A percentile compares a stretch with the other conserved stretches of the same genome.
These are phyloP conservation scores for Acephala macrosclerotiorum DNA, from an alignment of 2,329 filamentous ascomycete genomes.

Conservation along the genomic window DNA sequence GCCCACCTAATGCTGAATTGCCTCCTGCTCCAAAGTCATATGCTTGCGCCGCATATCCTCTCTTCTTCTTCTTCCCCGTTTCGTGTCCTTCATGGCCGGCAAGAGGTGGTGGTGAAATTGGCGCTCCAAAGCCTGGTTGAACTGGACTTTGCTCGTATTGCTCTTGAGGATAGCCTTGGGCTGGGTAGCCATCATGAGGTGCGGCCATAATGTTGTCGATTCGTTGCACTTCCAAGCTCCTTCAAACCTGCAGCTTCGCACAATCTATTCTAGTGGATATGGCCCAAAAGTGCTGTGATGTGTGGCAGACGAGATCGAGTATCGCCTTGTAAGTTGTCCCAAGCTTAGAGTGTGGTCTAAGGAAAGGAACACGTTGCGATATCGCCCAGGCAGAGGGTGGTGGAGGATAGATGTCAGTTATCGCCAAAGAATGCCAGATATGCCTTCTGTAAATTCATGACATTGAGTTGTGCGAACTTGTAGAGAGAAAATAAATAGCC, in stretches of 20 bases:
- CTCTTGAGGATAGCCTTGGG: conserved; percentile 53
- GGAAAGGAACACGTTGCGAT: conserved; percentile 42
- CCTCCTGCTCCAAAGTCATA: conserved; percentile 91
- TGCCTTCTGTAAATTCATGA: conserved; percentile 32
- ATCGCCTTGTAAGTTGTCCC: conserved; percentile 19
- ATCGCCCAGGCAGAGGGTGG: conserved; percentile 23
- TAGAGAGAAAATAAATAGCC: conserved; percentile 21
- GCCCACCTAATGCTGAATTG: conserved; percentile 76
- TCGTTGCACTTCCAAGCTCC: not conserved
- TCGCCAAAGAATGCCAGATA: conserved; percentile 18
- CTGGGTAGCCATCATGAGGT: conserved; percentile 59
- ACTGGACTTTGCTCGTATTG: conserved; percentile 53
- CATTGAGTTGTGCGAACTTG: conserved; percentile 23
- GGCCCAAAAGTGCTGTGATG: conserved; percentile 25
- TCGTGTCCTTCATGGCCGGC: conserved; percentile 50
- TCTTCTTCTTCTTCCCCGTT: conserved; percentile 81
- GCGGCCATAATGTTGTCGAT: conserved; percentile 50
- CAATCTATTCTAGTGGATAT: conserved; percentile 20
- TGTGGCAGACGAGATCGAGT: conserved; percentile 23
- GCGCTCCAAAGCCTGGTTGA: conserved; percentile 42
- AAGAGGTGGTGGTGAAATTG: conserved; percentile 39
- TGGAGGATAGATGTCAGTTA: conserved; percentile 22
- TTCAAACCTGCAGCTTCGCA: conserved; percentile 4
- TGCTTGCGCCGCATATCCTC: conserved; percentile 91
- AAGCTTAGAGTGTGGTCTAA: conserved; percentile 29